phyloP scores from a whole-genome alignment of 257 asterid genomes.

The Echium plantagineum region DNA sequence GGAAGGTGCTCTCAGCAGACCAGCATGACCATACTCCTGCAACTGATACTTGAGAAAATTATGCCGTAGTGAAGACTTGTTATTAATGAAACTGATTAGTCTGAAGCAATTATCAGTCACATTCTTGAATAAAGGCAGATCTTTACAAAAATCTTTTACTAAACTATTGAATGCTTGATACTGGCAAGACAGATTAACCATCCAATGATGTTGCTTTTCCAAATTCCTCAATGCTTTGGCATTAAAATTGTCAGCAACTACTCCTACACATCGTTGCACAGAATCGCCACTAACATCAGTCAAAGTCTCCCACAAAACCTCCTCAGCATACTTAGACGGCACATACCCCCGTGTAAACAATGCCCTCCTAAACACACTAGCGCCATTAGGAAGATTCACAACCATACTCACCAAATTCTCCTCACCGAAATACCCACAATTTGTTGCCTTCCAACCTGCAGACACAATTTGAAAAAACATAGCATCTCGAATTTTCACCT shows the following conservation, averaged over 20 bases:
- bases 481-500: conserved; percentile 59
- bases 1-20: conserved; percentile 49
- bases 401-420: conserved; percentile 38
- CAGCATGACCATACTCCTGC: conserved; percentile 42
- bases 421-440: conserved; percentile 27
- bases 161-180: conserved; percentile 58
- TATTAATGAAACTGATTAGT: conserved; percentile 50
- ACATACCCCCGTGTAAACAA: conserved; percentile 27
- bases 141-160: conserved; percentile 56
- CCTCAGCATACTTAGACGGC: conserved; percentile 66
- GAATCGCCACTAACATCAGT: conserved; percentile 40
- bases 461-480: conserved; percentile 63
- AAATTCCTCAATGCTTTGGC: conserved; percentile 55
- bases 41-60: conserved; percentile 43
- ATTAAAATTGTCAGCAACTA: conserved; percentile 67
- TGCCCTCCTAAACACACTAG: conserved; percentile 55
- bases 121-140: conserved; percentile 50
- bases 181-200: conserved; percentile 73
- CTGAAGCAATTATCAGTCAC: conserved; percentile 52
- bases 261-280: conserved; percentile 53
- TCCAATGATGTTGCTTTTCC: conserved; percentile 62
- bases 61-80: conserved; percentile 48
- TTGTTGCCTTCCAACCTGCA: conserved; percentile 56
- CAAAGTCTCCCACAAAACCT: conserved; percentile 48
- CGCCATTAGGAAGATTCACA: conserved; percentile 74